Conservation (phyloP, 1,284 basidiomycete genomes). For the Rhodotorula sp. region DNA sequence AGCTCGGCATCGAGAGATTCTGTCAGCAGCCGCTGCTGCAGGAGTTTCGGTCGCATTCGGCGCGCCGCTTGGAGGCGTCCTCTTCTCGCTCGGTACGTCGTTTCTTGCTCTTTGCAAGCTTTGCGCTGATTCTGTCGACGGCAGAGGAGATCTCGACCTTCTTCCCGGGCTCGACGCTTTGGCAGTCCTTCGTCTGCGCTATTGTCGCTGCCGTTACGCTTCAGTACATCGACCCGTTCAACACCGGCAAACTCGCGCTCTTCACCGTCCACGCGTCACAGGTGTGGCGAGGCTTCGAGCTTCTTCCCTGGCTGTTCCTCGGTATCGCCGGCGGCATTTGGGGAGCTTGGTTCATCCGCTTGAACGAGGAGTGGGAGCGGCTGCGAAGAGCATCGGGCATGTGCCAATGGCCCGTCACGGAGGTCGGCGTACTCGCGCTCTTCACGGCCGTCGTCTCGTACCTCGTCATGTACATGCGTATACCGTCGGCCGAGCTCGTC, state of each 20-base stretch:
- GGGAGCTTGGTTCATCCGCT: slow-evolving; percentile 88
- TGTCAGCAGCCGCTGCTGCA: slow-evolving; percentile 84
- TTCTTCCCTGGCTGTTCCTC: slow-evolving; percentile 45
- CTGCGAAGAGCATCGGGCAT: slow-evolving; percentile 52
- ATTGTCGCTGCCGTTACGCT: slow-evolving; percentile 66
- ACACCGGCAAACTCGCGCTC: slow-evolving; percentile 65
- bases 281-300: slow-evolving; percentile 51
- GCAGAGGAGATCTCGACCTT: slow-evolving; percentile 81
- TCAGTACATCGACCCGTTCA: slow-evolving; percentile 83
- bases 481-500: slow-evolving; percentile 42
- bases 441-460: slow-evolving; percentile 77
- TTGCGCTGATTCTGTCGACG: neutral
- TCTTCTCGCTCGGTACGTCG: slow-evolving; percentile 67
- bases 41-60: slow-evolving; percentile 65
- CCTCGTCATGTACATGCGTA: slow-evolving; percentile 55
- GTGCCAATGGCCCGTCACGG: slow-evolving; percentile 71
- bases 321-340: slow-evolving; percentile 67
- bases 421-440: slow-evolving; percentile 58
- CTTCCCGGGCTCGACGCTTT: slow-evolving; percentile 61
- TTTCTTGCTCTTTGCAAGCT: too few species aligned
- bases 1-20: slow-evolving; percentile 86
- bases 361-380: slow-evolving; percentile 76
- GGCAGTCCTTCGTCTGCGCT: slow-evolving; percentile 82
- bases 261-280: slow-evolving; percentile 88
- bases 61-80: slow-evolving; percentile 86